Base-by-base conservation (phyloP, 2,329 filamentous ascomycete genomes). In the Fusarium nelsonii region DNA sequence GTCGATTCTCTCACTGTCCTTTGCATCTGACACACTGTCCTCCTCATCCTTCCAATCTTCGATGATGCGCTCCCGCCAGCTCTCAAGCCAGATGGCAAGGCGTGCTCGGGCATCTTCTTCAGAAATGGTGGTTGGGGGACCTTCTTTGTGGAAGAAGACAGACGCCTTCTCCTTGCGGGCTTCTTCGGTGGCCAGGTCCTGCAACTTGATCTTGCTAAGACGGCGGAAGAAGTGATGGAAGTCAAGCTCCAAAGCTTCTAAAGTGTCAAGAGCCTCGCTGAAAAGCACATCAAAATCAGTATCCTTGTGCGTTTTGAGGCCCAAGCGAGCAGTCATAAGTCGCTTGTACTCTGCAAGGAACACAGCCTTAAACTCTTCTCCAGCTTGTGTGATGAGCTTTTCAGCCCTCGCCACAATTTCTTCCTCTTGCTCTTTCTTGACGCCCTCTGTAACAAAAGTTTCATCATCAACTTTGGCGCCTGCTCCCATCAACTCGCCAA, bases 201-300 rank as follows among this genome's bases (percentile, higher is more conserved):
- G 79, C 2, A 93, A 65, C 33, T 81, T 86, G 18, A 97, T 75
- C 20, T 81, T 80, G 53, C 91, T 91, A 1, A 99, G 83, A 10
- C 91, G 87, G 39, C 97, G 88, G 85, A 98, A 98, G 77, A 97
- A 96, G 74, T 97, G 92, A 76, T 97, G 93, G 79, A 97, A 99
- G 78, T 99, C 96, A 4, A 99, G 82, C 75, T 97, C 92, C 18
- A 94, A 82, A 2, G 87, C 87, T 77, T 97, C 92, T 80, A 99
- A 84, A 0, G 88, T 90, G 76, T 97, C 93, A 1, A 99, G 85
- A 12, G 93, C 80, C 57, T 93, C 89, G n/a, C 91, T 94, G 77
- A 95, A 96, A 4, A 98, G 80, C 1, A 86, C 81, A 23, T 97
- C 87, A 73, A 97, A 97, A 77, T 97, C 95, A 0, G 84, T 83